phyloP scores from a whole-genome alignment of 2,329 filamentous ascomycete genomes.

The Fusarium avenaceum region DNA sequence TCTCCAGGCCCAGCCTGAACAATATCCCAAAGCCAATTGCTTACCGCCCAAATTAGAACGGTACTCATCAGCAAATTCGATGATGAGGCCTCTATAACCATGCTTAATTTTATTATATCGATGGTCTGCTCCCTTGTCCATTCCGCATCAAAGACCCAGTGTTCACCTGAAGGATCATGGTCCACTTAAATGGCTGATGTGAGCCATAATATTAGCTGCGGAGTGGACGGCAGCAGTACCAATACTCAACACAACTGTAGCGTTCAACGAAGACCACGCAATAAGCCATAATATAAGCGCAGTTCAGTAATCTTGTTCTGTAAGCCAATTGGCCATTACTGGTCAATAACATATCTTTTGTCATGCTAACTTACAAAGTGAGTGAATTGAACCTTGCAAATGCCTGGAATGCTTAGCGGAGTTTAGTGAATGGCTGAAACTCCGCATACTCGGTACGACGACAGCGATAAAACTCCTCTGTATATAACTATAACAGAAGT shows the following conservation, averaged over 20 bases:
- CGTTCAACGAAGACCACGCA: background rate
- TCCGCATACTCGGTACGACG: background rate
- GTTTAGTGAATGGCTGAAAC: background rate
- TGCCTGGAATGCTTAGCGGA: background rate
- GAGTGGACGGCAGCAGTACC: background rate
- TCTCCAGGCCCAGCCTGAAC: too few species aligned
- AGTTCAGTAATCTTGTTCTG: background rate
- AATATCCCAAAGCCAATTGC: too few species aligned
- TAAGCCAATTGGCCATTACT: background rate
- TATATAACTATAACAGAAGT: background rate
- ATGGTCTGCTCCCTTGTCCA: background rate
- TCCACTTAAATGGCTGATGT: background rate
- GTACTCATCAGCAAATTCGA: too few species aligned
- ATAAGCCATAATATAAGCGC: background rate
- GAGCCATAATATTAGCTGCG: background rate
- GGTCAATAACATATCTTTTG: too few species aligned
- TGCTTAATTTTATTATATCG: too few species aligned
- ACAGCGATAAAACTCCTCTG: too few species aligned
- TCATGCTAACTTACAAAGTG: too few species aligned
- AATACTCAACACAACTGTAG: background rate
- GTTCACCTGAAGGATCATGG: background rate
- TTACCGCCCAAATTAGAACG: too few species aligned
- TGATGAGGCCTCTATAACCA: too few species aligned
- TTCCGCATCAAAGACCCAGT: background rate
- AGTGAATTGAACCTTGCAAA: background rate